Evolutionary conservation across 2,329 filamentous ascomycete species (phyloP).

Genomic region (Paecilomyces sp.): DNA sequence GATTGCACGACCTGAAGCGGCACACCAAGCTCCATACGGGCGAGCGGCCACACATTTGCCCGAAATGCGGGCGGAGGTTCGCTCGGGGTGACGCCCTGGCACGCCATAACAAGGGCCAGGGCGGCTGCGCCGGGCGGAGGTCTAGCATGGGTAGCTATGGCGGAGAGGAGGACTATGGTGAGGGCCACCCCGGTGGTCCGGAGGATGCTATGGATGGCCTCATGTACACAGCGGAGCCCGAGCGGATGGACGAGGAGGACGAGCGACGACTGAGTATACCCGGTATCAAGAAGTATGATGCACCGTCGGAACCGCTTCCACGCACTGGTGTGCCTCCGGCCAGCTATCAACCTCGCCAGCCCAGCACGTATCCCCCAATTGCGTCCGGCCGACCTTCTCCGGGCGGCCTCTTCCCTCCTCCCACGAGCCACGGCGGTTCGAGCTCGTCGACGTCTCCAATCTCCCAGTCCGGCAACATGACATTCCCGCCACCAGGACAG

Average conservation of each 20-base stretch:
- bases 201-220: slow-evolving; percentile 59
- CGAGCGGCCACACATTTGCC: slow-evolving; percentile 89
- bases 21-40: slow-evolving; percentile 96
- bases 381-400: slow-evolving; percentile 45
- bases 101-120: slow-evolving; percentile 89
- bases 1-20: slow-evolving; percentile 89
- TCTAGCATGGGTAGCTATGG: slow-evolving; percentile 79
- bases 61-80: slow-evolving; percentile 90
- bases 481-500: slow-evolving; percentile 32
- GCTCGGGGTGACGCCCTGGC: slow-evolving; percentile 91
- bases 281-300: slow-evolving; percentile 66
- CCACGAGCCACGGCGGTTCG: slow-evolving; percentile 49
- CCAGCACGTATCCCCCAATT: slow-evolving; percentile 71
- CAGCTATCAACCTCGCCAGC: slow-evolving; percentile 57
- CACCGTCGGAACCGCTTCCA: slow-evolving; percentile 45
- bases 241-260: slow-evolving; percentile 44
- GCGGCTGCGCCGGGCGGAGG: slow-evolving; percentile 86
- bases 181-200: slow-evolving; percentile 36
- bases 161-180: slow-evolving; percentile 63
- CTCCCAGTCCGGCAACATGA: slow-evolving; percentile 31
- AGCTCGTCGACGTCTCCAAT: slow-evolving; percentile 51
- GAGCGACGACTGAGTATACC: slow-evolving; percentile 51
- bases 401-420: slow-evolving; percentile 57
- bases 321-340: slow-evolving; percentile 23
- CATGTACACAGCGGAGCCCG: slow-evolving; percentile 46